Conservation (phyloP, 345 rosid species). For the Populus alba region DNA sequence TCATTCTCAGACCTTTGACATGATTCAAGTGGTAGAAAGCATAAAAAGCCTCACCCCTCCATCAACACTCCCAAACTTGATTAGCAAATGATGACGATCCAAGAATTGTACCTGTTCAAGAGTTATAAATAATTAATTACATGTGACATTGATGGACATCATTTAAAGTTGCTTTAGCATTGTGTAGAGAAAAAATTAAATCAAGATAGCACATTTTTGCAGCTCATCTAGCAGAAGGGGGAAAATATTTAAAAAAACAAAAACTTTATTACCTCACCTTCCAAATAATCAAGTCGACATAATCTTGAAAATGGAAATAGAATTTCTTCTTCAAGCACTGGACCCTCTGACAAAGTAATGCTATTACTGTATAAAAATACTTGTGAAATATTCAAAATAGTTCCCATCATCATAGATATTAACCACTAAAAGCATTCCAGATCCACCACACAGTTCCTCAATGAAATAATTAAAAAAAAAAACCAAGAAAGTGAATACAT, state of each 20-base stretch:
- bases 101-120: slow-evolving; percentile 79
- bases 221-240: not conserved
- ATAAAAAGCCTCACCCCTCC: slow-evolving; percentile 68
- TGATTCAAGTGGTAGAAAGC: not conserved
- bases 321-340: slow-evolving; percentile 89
- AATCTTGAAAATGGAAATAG: slow-evolving; percentile 91
- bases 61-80: slow-evolving; percentile 91
- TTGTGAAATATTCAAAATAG: slow-evolving; percentile 6
- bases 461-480: too few species aligned
- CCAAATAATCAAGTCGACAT: slow-evolving; percentile 87
- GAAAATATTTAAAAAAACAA: not conserved
- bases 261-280: slow-evolving; percentile 48
- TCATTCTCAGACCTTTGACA: not conserved
- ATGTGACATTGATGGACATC: not conserved
- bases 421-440: not conserved
- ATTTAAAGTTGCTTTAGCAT: not conserved
- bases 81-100: slow-evolving; percentile 88
- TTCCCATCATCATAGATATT: not conserved
- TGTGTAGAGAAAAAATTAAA: not conserved
- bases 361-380: not conserved
- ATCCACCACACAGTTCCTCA: not conserved
- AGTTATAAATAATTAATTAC: slow-evolving; percentile 15
- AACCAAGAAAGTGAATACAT: not conserved
- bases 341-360: slow-evolving; percentile 54
- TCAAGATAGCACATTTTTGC: not conserved